Evolutionary conservation across 352 stramenopile species (phyloP), one percentile per base, ranked within the genome.

Genomic region (Saprolegnia diclina): DNA sequence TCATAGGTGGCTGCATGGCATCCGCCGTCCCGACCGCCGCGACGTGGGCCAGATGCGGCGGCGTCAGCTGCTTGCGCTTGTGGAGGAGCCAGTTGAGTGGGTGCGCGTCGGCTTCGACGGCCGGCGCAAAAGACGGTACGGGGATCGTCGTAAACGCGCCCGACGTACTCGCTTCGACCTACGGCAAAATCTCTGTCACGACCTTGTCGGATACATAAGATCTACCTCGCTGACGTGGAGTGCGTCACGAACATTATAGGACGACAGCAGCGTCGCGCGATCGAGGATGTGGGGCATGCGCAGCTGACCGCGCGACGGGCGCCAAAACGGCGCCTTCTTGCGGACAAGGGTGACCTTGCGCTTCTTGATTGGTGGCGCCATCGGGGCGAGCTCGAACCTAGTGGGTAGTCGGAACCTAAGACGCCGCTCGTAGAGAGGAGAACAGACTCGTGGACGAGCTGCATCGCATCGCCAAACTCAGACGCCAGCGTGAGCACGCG

Each of bases 211-310:
- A 59, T 59, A 1, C 35, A 18, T 16, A n/a, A 2, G 24, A 59
- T 9, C 6, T 29, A 69, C 63, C 22, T 59, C 32, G 21, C 52
- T 45, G 13, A 69, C 53, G 44, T 69, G 48, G 24, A 61, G 9
- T 10, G 63, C 63, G n/a, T 61, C 63, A 21, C 52, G 29, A 7
- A 63, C 1, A 1, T 35, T 21, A 29, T 48, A 53, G 18, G 48
- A 59, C 16, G 63, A 61, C 0, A 69, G 44, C 7, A 69, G 32
- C 40, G 62, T 16, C 9, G 42, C 29, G 6, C 63, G 48, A 21
- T 59, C 46, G 7, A 69, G 42, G 10, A 69, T 16, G 37, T 61
- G 63, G 22, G 63, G 63, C 16, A 38, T 69, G 32, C 63, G 45
- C 32, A 61, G 21, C 29, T 69, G 63, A 0, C 63, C 63, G 21